Conservation (phyloP, 2,329 filamentous ascomycete species). For the Aspergillus transmontanensis region DNA sequence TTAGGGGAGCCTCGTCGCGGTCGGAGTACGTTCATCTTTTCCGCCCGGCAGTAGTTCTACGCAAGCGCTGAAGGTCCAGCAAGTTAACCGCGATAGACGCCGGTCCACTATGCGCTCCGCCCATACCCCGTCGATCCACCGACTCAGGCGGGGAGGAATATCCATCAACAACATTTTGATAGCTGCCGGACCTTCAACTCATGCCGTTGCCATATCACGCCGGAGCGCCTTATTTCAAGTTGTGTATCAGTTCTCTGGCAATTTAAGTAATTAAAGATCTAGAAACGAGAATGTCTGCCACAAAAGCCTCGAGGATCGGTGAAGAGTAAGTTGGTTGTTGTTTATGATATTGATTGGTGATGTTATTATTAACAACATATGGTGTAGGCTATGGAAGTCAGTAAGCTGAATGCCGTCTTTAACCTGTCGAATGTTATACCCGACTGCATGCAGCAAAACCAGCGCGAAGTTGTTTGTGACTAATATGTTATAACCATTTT, state of each 20-base stretch:
- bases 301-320: conserved; percentile 69
- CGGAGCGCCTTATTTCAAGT: not conserved
- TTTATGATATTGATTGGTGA: not conserved
- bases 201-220: not conserved
- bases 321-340: conserved; percentile 65
- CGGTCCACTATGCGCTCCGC: conserved; percentile 22
- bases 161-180: conserved; percentile 12
- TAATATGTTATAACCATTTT: conserved; percentile 17
- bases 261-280: not conserved
- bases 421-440: not conserved
- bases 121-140: conserved; percentile 16
- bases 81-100: conserved; percentile 29
- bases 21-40: not conserved
- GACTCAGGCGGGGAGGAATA: conserved; percentile 23
- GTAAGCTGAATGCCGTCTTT: conserved; percentile 39
- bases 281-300: conserved; percentile 52
- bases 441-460: not conserved
- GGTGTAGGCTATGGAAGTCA: conserved; percentile 85
- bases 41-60: conserved; percentile 3
- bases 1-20: not conserved
- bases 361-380: conserved; percentile 33
- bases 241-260: not conserved
- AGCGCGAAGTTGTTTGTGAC: conserved; percentile 4
- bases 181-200: not conserved
- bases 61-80: conserved; percentile 11